Base-by-base conservation (phyloP, 2,329 filamentous ascomycete species). In the Phaeosphaeria sp. region DNA sequence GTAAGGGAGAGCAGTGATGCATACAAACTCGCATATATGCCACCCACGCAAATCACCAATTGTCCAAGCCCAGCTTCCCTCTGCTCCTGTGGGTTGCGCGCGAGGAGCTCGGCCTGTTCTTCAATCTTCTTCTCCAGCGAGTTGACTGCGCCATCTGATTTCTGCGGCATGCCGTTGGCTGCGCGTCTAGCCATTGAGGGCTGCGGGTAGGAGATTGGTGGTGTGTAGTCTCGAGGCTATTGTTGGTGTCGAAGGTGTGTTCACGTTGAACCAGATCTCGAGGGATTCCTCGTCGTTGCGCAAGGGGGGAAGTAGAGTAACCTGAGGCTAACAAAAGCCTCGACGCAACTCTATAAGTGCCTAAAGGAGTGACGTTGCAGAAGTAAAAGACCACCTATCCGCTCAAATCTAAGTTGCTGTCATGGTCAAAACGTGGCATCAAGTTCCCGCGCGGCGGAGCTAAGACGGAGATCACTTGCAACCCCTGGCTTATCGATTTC, bases 11-110 rank as follows among this genome's bases (percentile, higher is more conserved):
- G n/a, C n/a, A n/a, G n/a, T n/a, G n/a, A n/a, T n/a, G n/a, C n/a
- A n/a, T n/a, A 97, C 94, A 99, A 99, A 36, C 93, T 96, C 36
- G 90, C 92, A 77, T 99, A 99, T 69, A 99, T 99, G 58, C 95
- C 95, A 6, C 88, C 89, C n/a, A 97, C 92, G 64, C 93, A 94
- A 60, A 96, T 86, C 49, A 93, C 79, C 55, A 97, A 86, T 77
- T 96, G 91, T 70, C 90, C 73, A 27, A 92, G 75, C 4, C 91
- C 91, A 8, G 89, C 69, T 60, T 77, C 67, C 57, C 71, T 77
- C 63, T 75, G 71, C 61, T 75, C 72, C 42, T 64, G 60, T 2
- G 72, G 72, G 50, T 75, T 68, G 18, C 74, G 63, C 54, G 74
- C 74, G 52, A 67, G 66, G 15, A 70, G 53, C 49, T 74, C 68